A percentile compares a stretch with the other conserved stretches of the same genome.
These are phyloP conservation scores for Hypoxylon fragiforme DNA, from an alignment of 495 filamentous ascomycete genomes.

Conservation along the genomic window DNA sequence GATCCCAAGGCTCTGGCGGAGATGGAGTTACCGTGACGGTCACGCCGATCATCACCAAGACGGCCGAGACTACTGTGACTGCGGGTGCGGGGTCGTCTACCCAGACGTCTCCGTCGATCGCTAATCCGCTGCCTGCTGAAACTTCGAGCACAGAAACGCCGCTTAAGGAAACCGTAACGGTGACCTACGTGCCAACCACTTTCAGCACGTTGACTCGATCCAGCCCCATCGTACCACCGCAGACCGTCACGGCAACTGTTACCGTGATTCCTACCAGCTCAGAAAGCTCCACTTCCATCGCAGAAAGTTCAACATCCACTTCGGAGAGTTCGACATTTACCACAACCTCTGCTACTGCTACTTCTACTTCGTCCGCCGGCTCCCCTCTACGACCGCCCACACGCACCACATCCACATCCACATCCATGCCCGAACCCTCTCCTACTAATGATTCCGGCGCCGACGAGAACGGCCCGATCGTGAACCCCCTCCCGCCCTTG, in stretches of 20 bases:
- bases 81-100: slow-evolving; percentile 6
- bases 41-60: slow-evolving; percentile 25
- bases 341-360: not conserved
- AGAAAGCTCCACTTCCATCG: not conserved
- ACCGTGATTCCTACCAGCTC: slow-evolving; percentile 19
- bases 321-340: not conserved
- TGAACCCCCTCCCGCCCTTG: no score
- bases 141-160: not conserved
- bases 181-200: slow-evolving; percentile 23
- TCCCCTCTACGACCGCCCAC: not conserved
- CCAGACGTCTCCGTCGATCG: not conserved
- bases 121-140: slow-evolving; percentile 3
- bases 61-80: slow-evolving; percentile 26
- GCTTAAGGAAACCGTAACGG: slow-evolving; percentile 17
- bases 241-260: slow-evolving; percentile 20
- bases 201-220: slow-evolving; percentile 24
- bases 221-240: not conserved
- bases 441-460: not conserved
- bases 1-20: not conserved
- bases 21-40: slow-evolving; percentile 15
- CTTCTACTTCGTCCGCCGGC: not conserved
- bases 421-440: not conserved
- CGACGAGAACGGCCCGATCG: not conserved
- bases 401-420: not conserved
- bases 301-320: no score